Base-by-base conservation (phyloP, 768 basidiomycete genomes). In the Favolaschia claudopus region DNA sequence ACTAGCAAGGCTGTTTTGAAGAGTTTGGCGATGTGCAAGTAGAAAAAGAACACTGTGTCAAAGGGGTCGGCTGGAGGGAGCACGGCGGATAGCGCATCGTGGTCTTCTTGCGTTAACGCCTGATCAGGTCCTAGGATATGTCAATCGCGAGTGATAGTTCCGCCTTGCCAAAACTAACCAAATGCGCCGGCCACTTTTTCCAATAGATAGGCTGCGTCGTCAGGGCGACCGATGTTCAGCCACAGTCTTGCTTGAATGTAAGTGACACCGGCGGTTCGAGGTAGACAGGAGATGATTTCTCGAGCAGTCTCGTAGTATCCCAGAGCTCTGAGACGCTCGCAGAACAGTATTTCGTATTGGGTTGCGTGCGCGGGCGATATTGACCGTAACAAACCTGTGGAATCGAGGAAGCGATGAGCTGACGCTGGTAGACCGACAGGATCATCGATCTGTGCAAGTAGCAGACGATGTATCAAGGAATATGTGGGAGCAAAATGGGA, bases 101-200 rank as follows among this genome's bases (percentile, higher is more conserved):
- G 74, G 64, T 92, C 91, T 66, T 91, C 90, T 25, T 70, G 70
- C 19, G 81, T 81, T 39, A 87, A 72, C 24, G 77, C 78, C 67
- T 74, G 82, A 54, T 83, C 81, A 34, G 80, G 71, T 48, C 80
- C 84, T 86, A 63, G 55, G 60, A 55, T 33, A 60, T 58, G 45
- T 54, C 12, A 42, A 54, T 45, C 33, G 39, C 36, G 25, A 57
- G 65, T 47, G 44, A 50, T 34, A 39, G 62, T n/a, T 5, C 27
- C 60, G 50, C 10, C 32, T 34, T 51, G 52, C 27, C 55, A 67
- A 37, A 27, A 70, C 86, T 67, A 67, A 93, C 93, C 90, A 64
- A 94, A 92, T 67, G 81, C 81, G 33, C 88, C 88, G 24, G 88
- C 89, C 19, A 95, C 74, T 64, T 85, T 88, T 70, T 95, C 89